These are phyloP conservation scores for Conringia planisiliqua DNA, from an alignment of 345 rosid genomes.

Conservation along the genomic window DNA sequence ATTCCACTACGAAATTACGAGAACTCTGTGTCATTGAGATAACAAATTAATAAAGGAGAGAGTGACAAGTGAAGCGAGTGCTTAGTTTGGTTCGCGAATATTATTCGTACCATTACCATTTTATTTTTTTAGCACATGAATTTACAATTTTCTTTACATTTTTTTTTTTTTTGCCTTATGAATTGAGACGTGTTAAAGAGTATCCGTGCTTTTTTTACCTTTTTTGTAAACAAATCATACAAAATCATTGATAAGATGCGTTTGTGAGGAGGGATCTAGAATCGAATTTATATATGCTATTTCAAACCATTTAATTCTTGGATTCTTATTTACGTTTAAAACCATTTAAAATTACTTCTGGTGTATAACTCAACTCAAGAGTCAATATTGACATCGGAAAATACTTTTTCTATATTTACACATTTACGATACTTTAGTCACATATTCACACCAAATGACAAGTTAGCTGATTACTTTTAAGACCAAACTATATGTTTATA, in stretches of 20 bases:
- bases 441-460: not conserved
- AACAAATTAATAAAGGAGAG: conserved; percentile 11
- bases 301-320: not conserved
- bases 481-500: not conserved
- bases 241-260: not conserved
- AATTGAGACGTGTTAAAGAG: not conserved
- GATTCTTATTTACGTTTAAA: not conserved
- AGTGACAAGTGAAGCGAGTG: conserved; percentile 28
- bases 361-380: not conserved
- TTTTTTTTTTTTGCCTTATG: not conserved
- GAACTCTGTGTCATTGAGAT: not conserved
- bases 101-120: conserved; percentile 19
- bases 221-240: not conserved
- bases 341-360: not conserved
- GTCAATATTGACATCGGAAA: not conserved
- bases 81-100: conserved; percentile 26
- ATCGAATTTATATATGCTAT: not conserved
- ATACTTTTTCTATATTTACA: not conserved
- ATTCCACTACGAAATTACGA: conserved; percentile 27
- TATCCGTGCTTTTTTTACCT: not conserved
- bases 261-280: not conserved
- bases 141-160: not conserved
- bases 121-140: not conserved
- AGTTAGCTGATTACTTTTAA: not conserved
- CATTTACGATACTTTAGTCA: not conserved